Conservation (phyloP, 2,329 filamentous ascomycete genomes). For the Cladophialophora yegresii region DNA sequence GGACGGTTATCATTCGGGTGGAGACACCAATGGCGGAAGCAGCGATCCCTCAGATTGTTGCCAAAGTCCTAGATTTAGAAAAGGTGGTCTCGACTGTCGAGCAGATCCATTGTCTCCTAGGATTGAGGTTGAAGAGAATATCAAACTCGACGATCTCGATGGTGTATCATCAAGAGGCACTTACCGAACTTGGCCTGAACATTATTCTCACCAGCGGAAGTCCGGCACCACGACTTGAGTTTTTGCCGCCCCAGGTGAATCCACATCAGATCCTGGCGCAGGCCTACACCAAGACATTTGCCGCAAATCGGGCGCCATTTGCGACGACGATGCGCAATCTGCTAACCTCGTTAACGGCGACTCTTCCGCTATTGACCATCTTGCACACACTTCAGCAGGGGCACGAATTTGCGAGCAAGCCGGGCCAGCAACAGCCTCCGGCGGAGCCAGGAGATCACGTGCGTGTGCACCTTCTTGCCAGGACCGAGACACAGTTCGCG, state of each 20-base stretch:
- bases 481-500: constrained; percentile 27
- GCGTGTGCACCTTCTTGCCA: constrained; percentile 33
- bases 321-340: constrained; percentile 28
- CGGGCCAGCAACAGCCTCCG: neutral
- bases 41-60: constrained; percentile 25
- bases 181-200: constrained; percentile 20
- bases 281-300: constrained; percentile 25
- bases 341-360: constrained; percentile 41
- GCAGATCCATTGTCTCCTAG: constrained; percentile 27
- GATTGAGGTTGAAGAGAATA: constrained; percentile 27
- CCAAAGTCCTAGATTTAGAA: constrained; percentile 30
- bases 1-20: constrained; percentile 26
- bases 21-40: constrained; percentile 21
- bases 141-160: constrained; percentile 29
- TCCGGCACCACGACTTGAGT: constrained; percentile 23
- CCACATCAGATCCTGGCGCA: constrained; percentile 27
- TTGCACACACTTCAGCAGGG: constrained; percentile 38
- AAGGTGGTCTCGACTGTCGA: constrained; percentile 32
- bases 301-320: constrained; percentile 19
- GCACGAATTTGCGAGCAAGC: constrained; percentile 15
- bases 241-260: constrained; percentile 30
- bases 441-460: constrained; percentile 11
- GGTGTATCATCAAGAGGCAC: constrained; percentile 22
- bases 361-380: constrained; percentile 48
- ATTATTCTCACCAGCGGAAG: constrained; percentile 19